A percentile compares a stretch with the other conserved stretches of the same genome.
Conservation (phyloP, 1,139 yeast genomes). For the Candida sp. region DNA sequence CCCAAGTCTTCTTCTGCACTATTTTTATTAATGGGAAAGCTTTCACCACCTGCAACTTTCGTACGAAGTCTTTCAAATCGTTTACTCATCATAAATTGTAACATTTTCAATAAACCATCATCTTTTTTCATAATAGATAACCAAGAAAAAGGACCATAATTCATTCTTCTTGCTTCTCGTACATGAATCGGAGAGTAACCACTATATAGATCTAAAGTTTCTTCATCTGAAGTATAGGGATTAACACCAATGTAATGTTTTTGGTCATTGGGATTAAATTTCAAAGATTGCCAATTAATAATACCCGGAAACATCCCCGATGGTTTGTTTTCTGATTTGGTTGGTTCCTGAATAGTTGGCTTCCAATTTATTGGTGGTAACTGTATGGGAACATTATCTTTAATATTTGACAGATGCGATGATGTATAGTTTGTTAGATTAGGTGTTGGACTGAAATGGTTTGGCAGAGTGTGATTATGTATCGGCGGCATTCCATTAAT, state of each 20-base stretch:
- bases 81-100: conserved; percentile 8
- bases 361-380: conserved; percentile 13
- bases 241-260: conserved; percentile 23
- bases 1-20: conserved; percentile 10
- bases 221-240: conserved; percentile 20
- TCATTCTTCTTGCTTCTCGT: conserved; percentile 23
- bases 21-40: background rate
- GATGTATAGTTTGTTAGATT: background rate
- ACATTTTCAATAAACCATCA: conserved; percentile 18
- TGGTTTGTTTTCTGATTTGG: background rate
- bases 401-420: background rate
- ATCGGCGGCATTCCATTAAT: conserved; percentile 1
- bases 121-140: conserved; percentile 35
- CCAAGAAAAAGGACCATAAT: conserved; percentile 41
- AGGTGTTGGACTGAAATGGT: conserved; percentile 1
- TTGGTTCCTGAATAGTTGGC: background rate
- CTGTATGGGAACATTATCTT: conserved; percentile 5
- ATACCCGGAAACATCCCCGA: background rate
- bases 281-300: conserved; percentile 6
- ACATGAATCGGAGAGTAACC: conserved; percentile 24
- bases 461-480: background rate
- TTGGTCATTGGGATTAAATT: conserved; percentile 9
- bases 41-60: conserved; percentile 1
- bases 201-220: conserved; percentile 29
- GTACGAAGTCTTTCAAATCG: conserved; percentile 2